Conservation (phyloP, 1,284 basidiomycete species). For the Cryptococcus sp. region DNA sequence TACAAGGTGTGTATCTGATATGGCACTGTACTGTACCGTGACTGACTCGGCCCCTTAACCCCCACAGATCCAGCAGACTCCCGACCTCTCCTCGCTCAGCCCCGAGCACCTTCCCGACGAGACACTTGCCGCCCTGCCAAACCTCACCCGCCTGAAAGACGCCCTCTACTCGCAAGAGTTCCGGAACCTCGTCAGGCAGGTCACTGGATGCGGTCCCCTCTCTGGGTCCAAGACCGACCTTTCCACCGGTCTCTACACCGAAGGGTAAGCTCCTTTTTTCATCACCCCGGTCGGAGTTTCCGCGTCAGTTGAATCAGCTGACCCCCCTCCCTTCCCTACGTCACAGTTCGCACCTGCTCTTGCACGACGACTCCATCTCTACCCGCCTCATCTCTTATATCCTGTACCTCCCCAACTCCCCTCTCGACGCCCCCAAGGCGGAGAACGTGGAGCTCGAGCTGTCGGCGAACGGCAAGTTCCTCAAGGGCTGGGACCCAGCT, state of each 20-base stretch:
- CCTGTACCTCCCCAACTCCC: constrained; percentile 89
- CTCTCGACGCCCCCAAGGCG: constrained; percentile 53
- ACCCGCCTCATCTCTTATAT: constrained; percentile 94
- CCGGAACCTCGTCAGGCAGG: constrained; percentile 74
- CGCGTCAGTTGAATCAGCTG: constrained; percentile 2
- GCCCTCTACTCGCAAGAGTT: constrained; percentile 87
- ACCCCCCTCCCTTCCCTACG: too few relatives aligned
- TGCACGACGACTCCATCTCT: constrained; percentile 98
- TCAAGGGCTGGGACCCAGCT: constrained; percentile 63
- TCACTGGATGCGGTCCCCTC: constrained; percentile 91
- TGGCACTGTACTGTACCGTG: not conserved
- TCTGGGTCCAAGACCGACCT: constrained; percentile 91
- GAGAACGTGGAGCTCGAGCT: constrained; percentile 20
- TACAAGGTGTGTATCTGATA: constrained; percentile 68
- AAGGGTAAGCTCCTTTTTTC: constrained; percentile 51
- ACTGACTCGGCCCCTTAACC: not conserved
- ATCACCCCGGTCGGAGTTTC: not conserved
- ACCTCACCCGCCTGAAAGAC: constrained; percentile 77
- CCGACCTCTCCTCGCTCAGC: constrained; percentile 89
- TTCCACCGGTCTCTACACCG: constrained; percentile 88
- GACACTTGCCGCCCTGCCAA: constrained; percentile 68
- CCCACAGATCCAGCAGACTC: constrained; percentile 87
- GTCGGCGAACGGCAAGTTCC: constrained; percentile 40
- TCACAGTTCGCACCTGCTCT: constrained; percentile 78
- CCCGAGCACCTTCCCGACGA: constrained; percentile 58